A percentile compares a stretch with the other conserved stretches of the same genome.
Evolutionary conservation across 768 basidiomycete species (phyloP).

Genomic region (Termitomyces sp.): DNA sequence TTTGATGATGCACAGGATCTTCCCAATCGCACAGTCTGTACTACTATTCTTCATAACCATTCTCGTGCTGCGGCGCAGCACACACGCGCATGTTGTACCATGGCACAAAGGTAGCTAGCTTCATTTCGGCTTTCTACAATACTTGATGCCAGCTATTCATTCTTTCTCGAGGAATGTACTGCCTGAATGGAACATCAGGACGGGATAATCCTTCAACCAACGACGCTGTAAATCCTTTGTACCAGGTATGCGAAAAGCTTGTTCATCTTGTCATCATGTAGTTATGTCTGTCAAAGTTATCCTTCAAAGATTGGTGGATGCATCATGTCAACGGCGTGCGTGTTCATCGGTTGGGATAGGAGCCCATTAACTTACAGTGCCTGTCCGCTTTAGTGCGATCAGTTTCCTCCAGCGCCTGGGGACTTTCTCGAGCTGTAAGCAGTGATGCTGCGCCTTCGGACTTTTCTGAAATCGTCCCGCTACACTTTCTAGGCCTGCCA

Average conservation of each 20-base stretch:
- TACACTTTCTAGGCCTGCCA: conserved; percentile 31
- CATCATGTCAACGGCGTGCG: conserved; percentile 30
- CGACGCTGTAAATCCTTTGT: conserved; percentile 37
- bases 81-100: conserved; percentile 11
- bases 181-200: conserved; percentile 31
- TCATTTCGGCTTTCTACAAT: background rate
- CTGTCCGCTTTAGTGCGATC: conserved; percentile 27
- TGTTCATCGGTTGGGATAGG: background rate
- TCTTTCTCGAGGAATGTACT: conserved; percentile 33
- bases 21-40: background rate
- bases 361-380: background rate
- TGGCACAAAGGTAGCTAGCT: conserved; percentile 13
- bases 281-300: conserved; percentile 2
- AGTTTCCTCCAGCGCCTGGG: conserved; percentile 36
- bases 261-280: background rate
- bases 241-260: conserved; percentile 25
- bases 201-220: conserved; percentile 30
- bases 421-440: conserved; percentile 36
- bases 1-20: background rate
- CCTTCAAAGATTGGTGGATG: conserved; percentile 23
- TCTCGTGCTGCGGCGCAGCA: conserved; percentile 9
- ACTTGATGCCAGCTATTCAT: background rate
- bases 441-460: background rate
- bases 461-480: background rate
- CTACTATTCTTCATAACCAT: background rate